Conservation (phyloP, 306 rosid species). For the Vigna nakashimae region DNA sequence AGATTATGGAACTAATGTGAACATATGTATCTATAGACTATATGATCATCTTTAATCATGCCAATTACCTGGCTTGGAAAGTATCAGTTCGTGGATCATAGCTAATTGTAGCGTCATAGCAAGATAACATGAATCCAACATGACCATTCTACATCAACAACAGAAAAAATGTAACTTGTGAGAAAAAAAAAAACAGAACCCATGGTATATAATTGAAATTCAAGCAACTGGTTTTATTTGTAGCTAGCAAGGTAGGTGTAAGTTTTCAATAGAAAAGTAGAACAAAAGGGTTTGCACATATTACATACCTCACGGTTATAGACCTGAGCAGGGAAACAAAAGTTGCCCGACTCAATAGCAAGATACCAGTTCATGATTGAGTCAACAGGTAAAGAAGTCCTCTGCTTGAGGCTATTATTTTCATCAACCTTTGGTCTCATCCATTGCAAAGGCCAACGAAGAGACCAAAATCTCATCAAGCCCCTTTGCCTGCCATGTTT, state of each 20-base stretch:
- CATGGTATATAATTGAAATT: conserved; percentile 10
- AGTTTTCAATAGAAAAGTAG: conserved; percentile 8
- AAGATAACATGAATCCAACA: conserved; percentile 87
- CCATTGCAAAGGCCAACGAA: conserved; percentile 74
- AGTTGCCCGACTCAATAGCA: conserved; percentile 75
- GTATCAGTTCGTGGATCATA: conserved; percentile 70
- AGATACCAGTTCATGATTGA: conserved; percentile 78
- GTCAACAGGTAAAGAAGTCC: conserved; percentile 56
- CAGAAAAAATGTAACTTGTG: conserved; percentile 33
- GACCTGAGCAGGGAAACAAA: conserved; percentile 86
- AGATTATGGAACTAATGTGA: not conserved
- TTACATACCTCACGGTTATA: conserved; percentile 81
- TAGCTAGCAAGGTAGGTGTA: not conserved
- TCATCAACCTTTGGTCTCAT: conserved; percentile 58
- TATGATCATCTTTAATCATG: conserved; percentile 23
- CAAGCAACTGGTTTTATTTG: conserved; percentile 21
- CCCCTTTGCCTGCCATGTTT: conserved; percentile 65
- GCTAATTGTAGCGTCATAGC: conserved; percentile 89
- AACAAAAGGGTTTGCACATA: conserved; percentile 10
- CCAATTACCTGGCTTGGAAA: conserved; percentile 83
- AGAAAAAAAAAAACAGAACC: not conserved
- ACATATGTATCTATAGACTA: not conserved
- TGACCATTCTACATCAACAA: conserved; percentile 74
- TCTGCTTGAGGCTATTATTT: conserved; percentile 47
- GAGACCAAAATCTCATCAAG: conserved; percentile 58